Percentiles rank a stretch among this genome's conserved stretches.
Conservation (phyloP, 148 eudicot species). For the Rheum nobile region DNA sequence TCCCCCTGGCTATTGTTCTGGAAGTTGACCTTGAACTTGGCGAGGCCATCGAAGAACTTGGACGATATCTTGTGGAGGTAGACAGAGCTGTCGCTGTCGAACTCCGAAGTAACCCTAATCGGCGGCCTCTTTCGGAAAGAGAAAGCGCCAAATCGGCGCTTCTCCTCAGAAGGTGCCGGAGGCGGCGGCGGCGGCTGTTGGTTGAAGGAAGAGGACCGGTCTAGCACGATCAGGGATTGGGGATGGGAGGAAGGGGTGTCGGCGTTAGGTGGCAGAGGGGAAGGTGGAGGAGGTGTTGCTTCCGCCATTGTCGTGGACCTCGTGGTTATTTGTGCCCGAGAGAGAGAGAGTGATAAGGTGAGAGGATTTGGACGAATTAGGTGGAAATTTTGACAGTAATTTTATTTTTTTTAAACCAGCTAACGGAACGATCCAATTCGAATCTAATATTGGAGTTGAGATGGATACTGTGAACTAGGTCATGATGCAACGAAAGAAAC, state of each 20-base stretch:
- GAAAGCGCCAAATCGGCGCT: conserved; percentile 14
- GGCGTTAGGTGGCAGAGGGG: conserved; percentile 15
- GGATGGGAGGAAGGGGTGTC: conserved; percentile 15
- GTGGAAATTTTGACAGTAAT: neutral
- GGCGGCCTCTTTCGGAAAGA: conserved; percentile 39
- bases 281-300: neutral
- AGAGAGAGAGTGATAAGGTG: conserved; percentile 7
- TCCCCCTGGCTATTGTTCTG: conserved; percentile 49
- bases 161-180: conserved; percentile 9
- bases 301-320: conserved; percentile 15
- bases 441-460: too few species aligned
- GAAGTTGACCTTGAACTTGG: conserved; percentile 62
- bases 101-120: conserved; percentile 60
- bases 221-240: conserved; percentile 10
- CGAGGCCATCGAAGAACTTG: conserved; percentile 57
- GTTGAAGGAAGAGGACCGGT: conserved; percentile 6
- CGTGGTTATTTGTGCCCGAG: neutral
- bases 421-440: too few species aligned
- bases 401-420: too few species aligned
- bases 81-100: conserved; percentile 58
- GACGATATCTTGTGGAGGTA: conserved; percentile 67
- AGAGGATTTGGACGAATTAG: neutral
- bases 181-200: conserved; percentile 12
- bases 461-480: too few species aligned
- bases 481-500: too few species aligned